Percentiles rank a stretch among this genome's conserved stretches.
phyloP scores from a whole-genome alignment of 2,329 filamentous ascomycete species.

The Trichoderma sp. region DNA sequence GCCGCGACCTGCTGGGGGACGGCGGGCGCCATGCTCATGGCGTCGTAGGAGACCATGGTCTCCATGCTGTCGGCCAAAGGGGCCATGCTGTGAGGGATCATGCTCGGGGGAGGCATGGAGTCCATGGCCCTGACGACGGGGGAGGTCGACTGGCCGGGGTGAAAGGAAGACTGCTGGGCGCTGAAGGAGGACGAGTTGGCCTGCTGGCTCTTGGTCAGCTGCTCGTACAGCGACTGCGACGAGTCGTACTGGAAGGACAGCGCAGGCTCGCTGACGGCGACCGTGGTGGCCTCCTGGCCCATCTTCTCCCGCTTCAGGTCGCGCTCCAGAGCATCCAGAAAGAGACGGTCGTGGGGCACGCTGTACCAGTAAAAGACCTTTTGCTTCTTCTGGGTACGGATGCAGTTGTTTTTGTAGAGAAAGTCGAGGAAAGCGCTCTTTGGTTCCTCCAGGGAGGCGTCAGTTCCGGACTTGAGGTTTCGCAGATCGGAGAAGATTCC shows the following conservation, averaged over 20 bases:
- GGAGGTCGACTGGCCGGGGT: slow-evolving; percentile 79
- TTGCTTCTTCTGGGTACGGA: slow-evolving; percentile 99
- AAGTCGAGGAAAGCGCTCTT: slow-evolving; percentile 99
- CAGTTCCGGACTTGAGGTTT: slow-evolving; percentile 96
- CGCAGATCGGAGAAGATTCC: slow-evolving; percentile 98
- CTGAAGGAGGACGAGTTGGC: slow-evolving; percentile 97
- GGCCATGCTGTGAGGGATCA: slow-evolving; percentile 65
- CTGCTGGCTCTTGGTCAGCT: slow-evolving; percentile 98
- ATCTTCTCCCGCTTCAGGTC: slow-evolving; percentile 99
- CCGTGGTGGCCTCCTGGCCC: slow-evolving; percentile 95
- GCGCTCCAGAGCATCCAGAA: slow-evolving; percentile 94
- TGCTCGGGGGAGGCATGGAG: slow-evolving; percentile 88
- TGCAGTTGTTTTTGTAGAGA: slow-evolving; percentile 99
- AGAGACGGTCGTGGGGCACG: slow-evolving; percentile 94
- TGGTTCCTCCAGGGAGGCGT: slow-evolving; percentile 96
- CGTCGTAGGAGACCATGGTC: slow-evolving; percentile 69
- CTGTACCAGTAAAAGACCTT: slow-evolving; percentile 99
- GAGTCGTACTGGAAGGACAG: slow-evolving; percentile 99
- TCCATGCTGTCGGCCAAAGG: slow-evolving; percentile 68
- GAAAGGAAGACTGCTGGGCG: slow-evolving; percentile 70
- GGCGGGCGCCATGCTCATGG: slow-evolving; percentile 69
- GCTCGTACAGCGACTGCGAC: slow-evolving; percentile 97
- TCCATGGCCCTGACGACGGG: slow-evolving; percentile 89
- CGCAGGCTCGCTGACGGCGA: slow-evolving; percentile 94
- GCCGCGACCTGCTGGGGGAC: slow-evolving; percentile 66